Conservation (phyloP, 2,329 filamentous ascomycete species). For the Sporothrix luriei region DNA sequence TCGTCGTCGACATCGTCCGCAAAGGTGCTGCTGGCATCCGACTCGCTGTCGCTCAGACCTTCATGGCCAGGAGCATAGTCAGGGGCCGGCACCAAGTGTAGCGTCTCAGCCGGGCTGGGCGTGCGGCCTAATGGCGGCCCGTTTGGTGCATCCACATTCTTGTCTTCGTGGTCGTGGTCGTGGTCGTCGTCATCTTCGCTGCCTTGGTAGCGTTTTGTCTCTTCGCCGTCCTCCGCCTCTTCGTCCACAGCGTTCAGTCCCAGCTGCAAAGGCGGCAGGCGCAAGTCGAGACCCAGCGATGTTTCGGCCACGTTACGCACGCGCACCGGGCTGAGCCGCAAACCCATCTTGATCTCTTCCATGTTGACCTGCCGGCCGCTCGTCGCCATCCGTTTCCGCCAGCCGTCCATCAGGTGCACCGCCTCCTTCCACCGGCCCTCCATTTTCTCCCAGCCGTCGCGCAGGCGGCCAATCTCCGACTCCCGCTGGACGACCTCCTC, state of each 20-base stretch:
- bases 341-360: constrained; percentile 67
- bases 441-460: constrained; percentile 91
- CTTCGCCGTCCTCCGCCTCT: constrained; percentile 35
- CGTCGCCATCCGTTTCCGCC: constrained; percentile 78
- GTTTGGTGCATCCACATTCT: neutral
- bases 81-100: constrained; percentile 48
- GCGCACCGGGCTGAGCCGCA: constrained; percentile 64
- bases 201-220: constrained; percentile 38
- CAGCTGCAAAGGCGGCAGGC: constrained; percentile 43
- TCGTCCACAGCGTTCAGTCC: constrained; percentile 35
- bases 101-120: constrained; percentile 45
- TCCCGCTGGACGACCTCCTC: constrained; percentile 94
- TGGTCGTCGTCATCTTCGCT: constrained; percentile 36
- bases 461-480: constrained; percentile 81
- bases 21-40: constrained; percentile 50
- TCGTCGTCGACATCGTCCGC: constrained; percentile 45
- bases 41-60: constrained; percentile 42
- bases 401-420: constrained; percentile 85
- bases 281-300: constrained; percentile 44
- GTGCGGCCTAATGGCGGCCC: constrained; percentile 22
- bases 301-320: constrained; percentile 57
- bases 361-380: constrained; percentile 70
- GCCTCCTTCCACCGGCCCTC: constrained; percentile 88
- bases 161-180: neutral
- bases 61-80: constrained; percentile 39